Conservation (phyloP, 345 rosid genomes). For the Corchorus olitorius region DNA sequence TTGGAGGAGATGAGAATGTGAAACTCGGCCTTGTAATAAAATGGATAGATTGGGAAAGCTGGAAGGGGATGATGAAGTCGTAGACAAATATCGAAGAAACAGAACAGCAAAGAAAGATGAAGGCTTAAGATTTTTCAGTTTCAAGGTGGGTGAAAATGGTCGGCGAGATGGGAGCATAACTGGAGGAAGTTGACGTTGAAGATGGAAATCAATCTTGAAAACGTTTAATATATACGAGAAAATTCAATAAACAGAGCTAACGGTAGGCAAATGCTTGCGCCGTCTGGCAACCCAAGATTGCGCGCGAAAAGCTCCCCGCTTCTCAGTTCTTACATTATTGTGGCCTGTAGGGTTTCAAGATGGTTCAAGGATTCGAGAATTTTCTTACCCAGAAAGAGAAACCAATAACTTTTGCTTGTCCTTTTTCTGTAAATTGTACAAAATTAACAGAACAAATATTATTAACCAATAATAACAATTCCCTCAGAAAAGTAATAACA, state of each 20-base stretch:
- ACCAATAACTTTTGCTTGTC: background rate
- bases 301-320: too few relatives aligned
- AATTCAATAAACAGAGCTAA: background rate
- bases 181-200: background rate
- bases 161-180: background rate
- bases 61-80: conserved; percentile 10
- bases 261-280: too few relatives aligned
- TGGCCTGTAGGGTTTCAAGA: too few relatives aligned
- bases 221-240: background rate
- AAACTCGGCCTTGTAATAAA: conserved; percentile 36
- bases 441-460: too few relatives aligned
- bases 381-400: too few relatives aligned
- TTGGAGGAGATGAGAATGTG: conserved; percentile 38
- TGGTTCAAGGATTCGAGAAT: background rate
- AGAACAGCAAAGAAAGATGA: background rate
- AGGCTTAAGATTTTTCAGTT: background rate
- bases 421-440: background rate
- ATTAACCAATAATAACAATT: too few relatives aligned
- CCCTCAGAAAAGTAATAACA: background rate
- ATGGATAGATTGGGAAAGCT: conserved; percentile 22
- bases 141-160: background rate
- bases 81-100: background rate
- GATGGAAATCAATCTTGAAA: background rate
- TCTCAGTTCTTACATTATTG: too few relatives aligned
- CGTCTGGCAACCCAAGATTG: too few relatives aligned